Evolutionary conservation across 352 stramenopile species (phyloP), one percentile per base, ranked within the genome.

Genomic region (Phytophthora boehmeriae): DNA sequence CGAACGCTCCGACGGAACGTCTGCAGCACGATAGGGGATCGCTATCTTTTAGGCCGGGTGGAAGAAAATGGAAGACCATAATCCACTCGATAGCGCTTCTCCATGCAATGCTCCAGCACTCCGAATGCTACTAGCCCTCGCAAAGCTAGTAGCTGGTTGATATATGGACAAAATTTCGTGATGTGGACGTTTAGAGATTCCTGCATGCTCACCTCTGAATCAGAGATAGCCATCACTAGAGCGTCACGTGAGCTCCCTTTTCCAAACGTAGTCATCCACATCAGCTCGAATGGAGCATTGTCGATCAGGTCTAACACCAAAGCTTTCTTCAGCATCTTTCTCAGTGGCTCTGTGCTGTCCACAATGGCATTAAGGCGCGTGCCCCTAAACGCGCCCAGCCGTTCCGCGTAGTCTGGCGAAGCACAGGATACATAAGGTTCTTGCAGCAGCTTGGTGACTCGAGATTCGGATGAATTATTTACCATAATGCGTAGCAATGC

Each of bases 1-100:
- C 3, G 82, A 83, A 2, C 89, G 71, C 25, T 93, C 76, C 4
- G 83, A 78, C 8, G 89, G 90, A 9, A 94, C 86, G 65, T 97
- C 88, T 3, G 86, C 86, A 14, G 82, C 89, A 54, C 80, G 73
- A 54, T 96, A 97, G 17, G 90, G 92, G 14, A 98, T 87, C 8
- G 86, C 90, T 19, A 97, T 73, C 19, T 72, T 68, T 96, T 97
- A 0, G 3, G 35, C 23, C 84, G 85, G 0, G 69, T 63, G 0
- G 59, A 60, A 32, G 52, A 48, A 6, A 67, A 36, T 14, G 76
- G 67, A 41, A 96, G 65, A 0, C 90, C 91, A 66, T 86, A 97
- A 34, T 92, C 61, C 0, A 97, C 89, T 16, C 89, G 73, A 53
- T 93, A 83, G 4, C 89, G 81, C 64, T 96, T 96, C 43, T 96